These are phyloP conservation scores for Hypoxylon sp. DNA, from an alignment of 2,329 filamentous ascomycete species.

Conservation along the genomic window DNA sequence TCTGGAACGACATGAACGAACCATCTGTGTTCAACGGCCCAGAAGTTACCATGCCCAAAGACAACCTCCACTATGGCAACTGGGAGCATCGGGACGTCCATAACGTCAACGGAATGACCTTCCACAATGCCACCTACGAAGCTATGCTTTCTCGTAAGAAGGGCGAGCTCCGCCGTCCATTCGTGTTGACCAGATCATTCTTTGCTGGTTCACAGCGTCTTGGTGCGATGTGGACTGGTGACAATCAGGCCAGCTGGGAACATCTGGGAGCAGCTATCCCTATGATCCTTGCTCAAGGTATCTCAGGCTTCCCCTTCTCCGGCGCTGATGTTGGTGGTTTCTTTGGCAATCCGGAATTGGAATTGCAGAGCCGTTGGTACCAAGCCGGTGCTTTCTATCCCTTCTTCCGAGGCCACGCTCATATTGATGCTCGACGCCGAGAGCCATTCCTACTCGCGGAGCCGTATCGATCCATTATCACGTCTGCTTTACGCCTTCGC, in stretches of 20 bases:
- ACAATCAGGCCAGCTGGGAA: constrained; percentile 94
- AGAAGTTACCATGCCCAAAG: constrained; percentile 98
- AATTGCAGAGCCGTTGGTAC: constrained; percentile 94
- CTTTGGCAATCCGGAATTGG: constrained; percentile 95
- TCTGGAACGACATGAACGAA: constrained; percentile 99
- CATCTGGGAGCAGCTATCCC: constrained; percentile 91
- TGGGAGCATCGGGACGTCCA: constrained; percentile 99
- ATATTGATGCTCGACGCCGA: constrained; percentile 93
- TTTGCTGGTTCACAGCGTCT: constrained; percentile 90
- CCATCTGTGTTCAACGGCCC: constrained; percentile 98
- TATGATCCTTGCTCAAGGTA: constrained; percentile 93
- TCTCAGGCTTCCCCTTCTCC: constrained; percentile 92
- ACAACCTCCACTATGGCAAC: constrained; percentile 89
- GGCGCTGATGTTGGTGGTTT: constrained; percentile 98
- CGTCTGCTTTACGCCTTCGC: constrained; percentile 86
- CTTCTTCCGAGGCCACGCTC: constrained; percentile 96
- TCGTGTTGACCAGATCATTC: constrained; percentile 92
- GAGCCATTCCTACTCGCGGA: constrained; percentile 92
- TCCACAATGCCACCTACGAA: constrained; percentile 93
- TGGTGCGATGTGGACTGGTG: constrained; percentile 98
- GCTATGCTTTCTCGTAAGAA: constrained; percentile 87
- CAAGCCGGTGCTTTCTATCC: constrained; percentile 97
- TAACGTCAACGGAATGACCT: constrained; percentile 95
- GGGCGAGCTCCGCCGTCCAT: constrained; percentile 86
- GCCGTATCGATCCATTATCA: constrained; percentile 87